Evolutionary conservation across 257 asterid species (phyloP).

Genomic region (Rhazya stricta): DNA sequence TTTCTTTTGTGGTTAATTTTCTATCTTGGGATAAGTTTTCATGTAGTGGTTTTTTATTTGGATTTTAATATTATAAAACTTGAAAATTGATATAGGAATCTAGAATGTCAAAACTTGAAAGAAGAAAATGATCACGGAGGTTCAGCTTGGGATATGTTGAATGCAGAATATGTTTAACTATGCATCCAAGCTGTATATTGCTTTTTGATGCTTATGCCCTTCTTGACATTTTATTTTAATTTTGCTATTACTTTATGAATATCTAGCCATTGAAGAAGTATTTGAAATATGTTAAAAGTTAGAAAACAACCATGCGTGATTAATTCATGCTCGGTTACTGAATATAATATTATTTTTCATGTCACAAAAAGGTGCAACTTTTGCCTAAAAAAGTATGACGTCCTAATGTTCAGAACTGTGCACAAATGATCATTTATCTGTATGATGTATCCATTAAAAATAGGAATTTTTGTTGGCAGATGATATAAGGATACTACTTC

Average conservation of each 20-base stretch:
- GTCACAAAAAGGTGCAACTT: background rate
- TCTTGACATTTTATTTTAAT: background rate
- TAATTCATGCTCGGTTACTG: background rate
- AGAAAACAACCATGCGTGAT: background rate
- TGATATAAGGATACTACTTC: slow-evolving; percentile 63
- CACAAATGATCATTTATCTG: background rate
- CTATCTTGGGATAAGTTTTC: background rate
- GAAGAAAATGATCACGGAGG: background rate
- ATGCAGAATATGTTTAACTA: background rate
- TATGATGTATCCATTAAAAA: background rate
- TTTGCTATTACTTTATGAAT: background rate
- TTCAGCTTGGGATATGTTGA: background rate
- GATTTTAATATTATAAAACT: background rate
- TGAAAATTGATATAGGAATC: background rate
- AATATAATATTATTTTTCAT: background rate
- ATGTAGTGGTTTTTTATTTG: background rate
- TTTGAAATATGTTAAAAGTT: background rate
- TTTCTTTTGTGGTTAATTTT: no score
- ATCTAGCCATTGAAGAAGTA: background rate
- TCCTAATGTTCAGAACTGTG: background rate
- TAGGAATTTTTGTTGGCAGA: slow-evolving; percentile 37
- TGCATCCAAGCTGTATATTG: background rate
- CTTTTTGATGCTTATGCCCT: background rate
- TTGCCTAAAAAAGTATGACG: background rate
- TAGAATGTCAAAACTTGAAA: background rate